Evolutionary conservation across 1,284 basidiomycete species (phyloP).

Genomic region (Pseudozyma sp.): DNA sequence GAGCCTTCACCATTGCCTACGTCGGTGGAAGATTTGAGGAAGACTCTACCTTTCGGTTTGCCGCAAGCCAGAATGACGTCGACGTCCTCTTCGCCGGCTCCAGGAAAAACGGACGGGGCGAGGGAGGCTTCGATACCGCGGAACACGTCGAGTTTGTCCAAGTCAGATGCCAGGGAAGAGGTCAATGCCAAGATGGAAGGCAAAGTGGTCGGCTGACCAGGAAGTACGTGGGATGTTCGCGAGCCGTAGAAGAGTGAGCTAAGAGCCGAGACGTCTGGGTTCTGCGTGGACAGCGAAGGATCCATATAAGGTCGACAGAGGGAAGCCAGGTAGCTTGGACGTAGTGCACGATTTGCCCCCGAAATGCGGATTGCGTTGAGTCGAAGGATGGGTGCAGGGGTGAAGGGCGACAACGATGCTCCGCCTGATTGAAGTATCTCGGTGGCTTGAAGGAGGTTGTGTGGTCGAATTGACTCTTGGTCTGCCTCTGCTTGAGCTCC

Average conservation of each 20-base stretch:
- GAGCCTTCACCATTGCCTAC: constrained; percentile 93
- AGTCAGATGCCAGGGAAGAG: constrained; percentile 78
- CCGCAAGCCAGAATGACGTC: constrained; percentile 82
- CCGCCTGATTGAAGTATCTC: constrained; percentile 38
- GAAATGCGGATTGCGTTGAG: constrained; percentile 83
- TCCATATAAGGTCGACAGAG: constrained; percentile 79
- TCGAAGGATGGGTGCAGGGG: constrained; percentile 52
- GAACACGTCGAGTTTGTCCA: constrained; percentile 82
- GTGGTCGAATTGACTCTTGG: constrained; percentile 19
- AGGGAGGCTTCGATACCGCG: constrained; percentile 78
- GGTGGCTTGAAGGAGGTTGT: constrained; percentile 57
- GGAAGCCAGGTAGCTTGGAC: constrained; percentile 81
- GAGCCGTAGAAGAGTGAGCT: constrained; percentile 66
- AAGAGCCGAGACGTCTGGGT: constrained; percentile 34
- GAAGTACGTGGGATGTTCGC: constrained; percentile 57
- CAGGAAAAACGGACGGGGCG: constrained; percentile 75
- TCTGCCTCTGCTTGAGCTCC: neutral
- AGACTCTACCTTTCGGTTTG: constrained; percentile 82
- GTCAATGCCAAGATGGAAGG: constrained; percentile 74
- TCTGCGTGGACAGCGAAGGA: constrained; percentile 36
- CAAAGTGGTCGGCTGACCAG: constrained; percentile 55
- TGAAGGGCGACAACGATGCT: constrained; percentile 16
- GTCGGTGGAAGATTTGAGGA: constrained; percentile 87
- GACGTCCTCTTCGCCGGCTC: constrained; percentile 79
- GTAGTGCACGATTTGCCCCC: constrained; percentile 78